Evolutionary conservation across 352 stramenopile species (phyloP), one percentile per base, ranked within the genome.

Genomic region (Phytophthora pini): DNA sequence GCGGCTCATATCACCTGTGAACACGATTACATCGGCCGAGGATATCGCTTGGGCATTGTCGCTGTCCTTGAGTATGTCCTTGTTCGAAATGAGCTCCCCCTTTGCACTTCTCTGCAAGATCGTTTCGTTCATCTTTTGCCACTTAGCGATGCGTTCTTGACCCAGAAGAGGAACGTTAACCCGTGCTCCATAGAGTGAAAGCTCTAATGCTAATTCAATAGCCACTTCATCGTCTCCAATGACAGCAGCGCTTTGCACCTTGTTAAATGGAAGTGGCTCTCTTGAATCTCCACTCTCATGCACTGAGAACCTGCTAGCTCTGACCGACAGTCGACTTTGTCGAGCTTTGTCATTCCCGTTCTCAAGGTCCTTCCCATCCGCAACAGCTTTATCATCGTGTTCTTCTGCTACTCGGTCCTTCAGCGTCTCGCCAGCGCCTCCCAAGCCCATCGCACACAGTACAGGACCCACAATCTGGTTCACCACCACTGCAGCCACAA

Each of bases 401-500:
- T 54, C 44, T 34, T 61, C 43, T 38, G 8, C 43, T 31, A 47
- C 26, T 51, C 72, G 72, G 12, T 80, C 68, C 8, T 68, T 68
- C 26, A 77, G 49, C 3, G 61, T 84, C 51, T 91, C 82, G 10
- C 82, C 82, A 0, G 82, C 77, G 12, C 65, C 68, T 36, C 65
- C 69, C 34, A 89, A 70, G 2, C 82, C 82, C 39, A 89, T 74
- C 0, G 82, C 59, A 53, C 82, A 91, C 7, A 89, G 49, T 48
- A 88, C 79, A 3, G 82, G 82, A 1, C 82, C 82, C 3, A 91
- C 68, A 55, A 91, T 88, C 57, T 91, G 82, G 57, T 89, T 89
- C 39, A 91, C 76, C 31, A 91, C 80, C 22, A 91, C 75, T 5
- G 82, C 82, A 1, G 80, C 78, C 27, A 91, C 77, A 58, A 91